Percentiles rank a stretch among this genome's conserved stretches.
Conservation (phyloP, 2,329 filamentous ascomycete species). For the Cercospora brassicicola region DNA sequence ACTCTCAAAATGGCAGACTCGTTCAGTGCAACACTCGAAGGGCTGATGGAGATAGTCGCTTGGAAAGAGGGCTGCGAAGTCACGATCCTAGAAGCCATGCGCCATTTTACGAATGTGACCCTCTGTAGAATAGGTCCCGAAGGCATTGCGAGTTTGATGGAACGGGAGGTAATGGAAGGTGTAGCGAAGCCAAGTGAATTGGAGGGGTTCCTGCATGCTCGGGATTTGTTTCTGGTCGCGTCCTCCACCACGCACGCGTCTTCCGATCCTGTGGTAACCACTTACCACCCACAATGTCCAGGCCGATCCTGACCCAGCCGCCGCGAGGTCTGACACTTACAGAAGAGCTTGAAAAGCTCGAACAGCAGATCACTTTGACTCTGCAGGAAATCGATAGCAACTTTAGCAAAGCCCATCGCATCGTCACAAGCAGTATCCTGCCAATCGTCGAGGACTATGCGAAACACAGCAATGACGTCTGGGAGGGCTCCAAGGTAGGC, state of each 20-base stretch:
- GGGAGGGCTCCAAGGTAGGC: conserved; percentile 93
- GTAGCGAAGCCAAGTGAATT: no score
- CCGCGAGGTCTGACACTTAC: conserved; percentile 72
- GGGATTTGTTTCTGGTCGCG: no score
- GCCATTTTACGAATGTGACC: no score
- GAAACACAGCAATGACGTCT: conserved; percentile 88
- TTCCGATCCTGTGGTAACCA: no score
- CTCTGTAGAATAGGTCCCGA: no score
- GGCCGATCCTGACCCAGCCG: conserved; percentile 41
- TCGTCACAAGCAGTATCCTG: conserved; percentile 89
- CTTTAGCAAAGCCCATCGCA: conserved; percentile 93
- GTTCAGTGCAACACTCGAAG: background rate
- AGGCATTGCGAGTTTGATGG: no score
- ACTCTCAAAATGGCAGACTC: background rate
- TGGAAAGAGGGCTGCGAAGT: background rate
- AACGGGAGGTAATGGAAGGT: no score
- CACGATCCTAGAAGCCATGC: no score
- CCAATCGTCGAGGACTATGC: conserved; percentile 94
- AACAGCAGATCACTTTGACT: conserved; percentile 94
- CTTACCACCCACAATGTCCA: conserved; percentile 14
- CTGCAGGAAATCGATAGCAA: conserved; percentile 99
- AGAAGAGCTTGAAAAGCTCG: conserved; percentile 91
- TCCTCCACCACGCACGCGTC: no score
- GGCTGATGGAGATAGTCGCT: background rate
- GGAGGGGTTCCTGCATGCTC: no score